Percentiles rank a stretch among this genome's conserved stretches.
Conservation (phyloP, 2,329 filamentous ascomycete genomes). For the Parastagonospora avenae region DNA sequence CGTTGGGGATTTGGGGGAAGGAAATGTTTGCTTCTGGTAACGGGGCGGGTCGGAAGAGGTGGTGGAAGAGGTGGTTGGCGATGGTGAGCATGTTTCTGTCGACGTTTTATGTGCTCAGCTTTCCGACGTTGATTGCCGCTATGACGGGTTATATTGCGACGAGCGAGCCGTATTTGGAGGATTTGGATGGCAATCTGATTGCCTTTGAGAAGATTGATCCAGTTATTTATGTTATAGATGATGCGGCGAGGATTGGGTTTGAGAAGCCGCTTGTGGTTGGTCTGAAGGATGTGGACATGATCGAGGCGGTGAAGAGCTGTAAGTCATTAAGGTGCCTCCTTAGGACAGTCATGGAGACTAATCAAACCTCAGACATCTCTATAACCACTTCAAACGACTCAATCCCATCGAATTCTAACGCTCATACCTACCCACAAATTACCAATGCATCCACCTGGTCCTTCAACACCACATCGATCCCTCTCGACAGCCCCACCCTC, state of each 20-base stretch:
- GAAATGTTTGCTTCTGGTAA: conserved; percentile 33
- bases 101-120: conserved; percentile 40
- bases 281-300: conserved; percentile 10
- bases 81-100: conserved; percentile 38
- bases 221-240: conserved; percentile 22
- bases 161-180: conserved; percentile 34
- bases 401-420: no score
- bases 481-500: conserved; percentile 17
- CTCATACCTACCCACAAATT: no score
- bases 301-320: conserved; percentile 20
- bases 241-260: conserved; percentile 25
- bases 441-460: conserved; percentile 1
- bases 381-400: no score
- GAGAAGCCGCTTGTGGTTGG: conserved; percentile 16
- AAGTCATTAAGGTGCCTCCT: conserved; percentile 1
- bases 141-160: conserved; percentile 49
- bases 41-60: conserved; percentile 21
- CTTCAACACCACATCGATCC: conserved; percentile 1
- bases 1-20: conserved; percentile 38
- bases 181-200: conserved; percentile 32
- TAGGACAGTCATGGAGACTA: background rate
- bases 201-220: conserved; percentile 20
- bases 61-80: conserved; percentile 42
- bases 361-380: no score
- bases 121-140: conserved; percentile 46